These are phyloP conservation scores for Apophysomyces sp. DNA, from an alignment of 371 early-diverging fungal species.

Conservation along the genomic window DNA sequence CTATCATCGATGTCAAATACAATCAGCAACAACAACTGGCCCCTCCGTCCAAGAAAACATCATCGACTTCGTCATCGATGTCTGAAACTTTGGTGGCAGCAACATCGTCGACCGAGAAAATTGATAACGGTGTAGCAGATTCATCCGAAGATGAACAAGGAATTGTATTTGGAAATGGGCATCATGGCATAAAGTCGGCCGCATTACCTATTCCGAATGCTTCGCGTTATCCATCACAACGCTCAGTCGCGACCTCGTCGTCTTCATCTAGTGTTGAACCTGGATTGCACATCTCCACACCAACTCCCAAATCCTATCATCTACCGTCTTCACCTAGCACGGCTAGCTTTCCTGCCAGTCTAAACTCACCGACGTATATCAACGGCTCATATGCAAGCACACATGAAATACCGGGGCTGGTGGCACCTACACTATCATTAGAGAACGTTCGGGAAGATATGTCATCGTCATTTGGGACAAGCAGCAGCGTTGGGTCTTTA, in stretches of 20 bases:
- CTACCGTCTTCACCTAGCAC: not conserved
- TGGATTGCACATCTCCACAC: slow-evolving; percentile 8
- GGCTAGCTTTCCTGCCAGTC: not conserved
- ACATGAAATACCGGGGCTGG: not conserved
- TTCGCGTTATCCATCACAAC: slow-evolving; percentile 4
- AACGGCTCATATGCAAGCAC: not conserved
- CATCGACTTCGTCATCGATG: slow-evolving; percentile 18
- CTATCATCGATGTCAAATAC: not conserved
- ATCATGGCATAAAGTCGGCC: slow-evolving; percentile 21
- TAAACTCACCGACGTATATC: not conserved
- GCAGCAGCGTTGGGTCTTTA: slow-evolving; percentile 17
- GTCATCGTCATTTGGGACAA: slow-evolving; percentile 9
- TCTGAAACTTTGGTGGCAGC: slow-evolving; percentile 7
- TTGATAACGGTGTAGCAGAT: slow-evolving; percentile 6
- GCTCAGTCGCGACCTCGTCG: slow-evolving; percentile 14
- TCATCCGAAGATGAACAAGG: slow-evolving; percentile 17
- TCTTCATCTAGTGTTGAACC: slow-evolving; percentile 16
- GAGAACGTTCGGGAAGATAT: slow-evolving; percentile 7
- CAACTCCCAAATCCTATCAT: slow-evolving; percentile 14
- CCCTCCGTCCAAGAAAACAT: slow-evolving; percentile 7
- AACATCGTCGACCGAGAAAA: slow-evolving; percentile 1
- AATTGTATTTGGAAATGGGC: slow-evolving; percentile 12
- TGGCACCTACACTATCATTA: slow-evolving; percentile 5
- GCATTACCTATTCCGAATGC: slow-evolving; percentile 40
- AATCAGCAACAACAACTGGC: slow-evolving; percentile 3